Percentiles rank a stretch among this genome's conserved stretches.
These are phyloP conservation scores for Galerina marginata DNA, from an alignment of 768 basidiomycete genomes.

Conservation along the genomic window DNA sequence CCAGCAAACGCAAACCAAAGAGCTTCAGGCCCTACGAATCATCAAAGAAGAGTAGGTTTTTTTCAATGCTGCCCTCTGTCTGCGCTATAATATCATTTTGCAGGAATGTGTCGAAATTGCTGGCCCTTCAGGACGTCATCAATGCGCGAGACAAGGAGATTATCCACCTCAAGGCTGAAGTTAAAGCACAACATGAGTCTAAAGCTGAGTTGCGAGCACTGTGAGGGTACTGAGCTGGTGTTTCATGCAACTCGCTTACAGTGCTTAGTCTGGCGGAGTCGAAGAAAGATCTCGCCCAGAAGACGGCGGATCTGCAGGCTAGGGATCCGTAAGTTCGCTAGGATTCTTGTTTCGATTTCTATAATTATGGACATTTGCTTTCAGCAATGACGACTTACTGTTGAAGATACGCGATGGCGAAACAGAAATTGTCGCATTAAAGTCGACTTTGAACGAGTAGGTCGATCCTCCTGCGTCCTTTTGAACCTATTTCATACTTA, in stretches of 20 bases:
- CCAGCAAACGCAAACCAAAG: slow-evolving; percentile 11
- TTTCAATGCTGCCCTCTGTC: not conserved
- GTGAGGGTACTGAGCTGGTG: slow-evolving; percentile 15
- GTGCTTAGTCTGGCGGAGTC: slow-evolving; percentile 29
- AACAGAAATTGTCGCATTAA: slow-evolving; percentile 3
- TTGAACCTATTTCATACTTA: not conserved
- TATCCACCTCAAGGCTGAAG: slow-evolving; percentile 22
- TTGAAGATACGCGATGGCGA: slow-evolving; percentile 10
- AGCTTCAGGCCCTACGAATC: slow-evolving; percentile 18
- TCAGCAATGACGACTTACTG: slow-evolving; percentile 17
- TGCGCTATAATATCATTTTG: not conserved
- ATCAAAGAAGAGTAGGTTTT: slow-evolving; percentile 27
- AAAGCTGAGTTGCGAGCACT: slow-evolving; percentile 32
- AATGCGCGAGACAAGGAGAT: slow-evolving; percentile 33
- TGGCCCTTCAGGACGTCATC: slow-evolving; percentile 29
- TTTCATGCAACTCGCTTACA: not conserved
- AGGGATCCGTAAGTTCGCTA: slow-evolving; percentile 8
- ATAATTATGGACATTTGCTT: not conserved
- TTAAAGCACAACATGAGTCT: slow-evolving; percentile 29
- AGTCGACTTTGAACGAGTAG: slow-evolving; percentile 12
- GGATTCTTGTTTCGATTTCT: not conserved
- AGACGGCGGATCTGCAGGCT: slow-evolving; percentile 9
- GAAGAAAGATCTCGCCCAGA: slow-evolving; percentile 18
- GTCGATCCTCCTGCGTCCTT: not conserved
- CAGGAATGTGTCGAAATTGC: slow-evolving; percentile 27